These are phyloP conservation scores for Discostella stelligeroides DNA, from an alignment of 108 stramenopile species.

Conservation along the genomic window DNA sequence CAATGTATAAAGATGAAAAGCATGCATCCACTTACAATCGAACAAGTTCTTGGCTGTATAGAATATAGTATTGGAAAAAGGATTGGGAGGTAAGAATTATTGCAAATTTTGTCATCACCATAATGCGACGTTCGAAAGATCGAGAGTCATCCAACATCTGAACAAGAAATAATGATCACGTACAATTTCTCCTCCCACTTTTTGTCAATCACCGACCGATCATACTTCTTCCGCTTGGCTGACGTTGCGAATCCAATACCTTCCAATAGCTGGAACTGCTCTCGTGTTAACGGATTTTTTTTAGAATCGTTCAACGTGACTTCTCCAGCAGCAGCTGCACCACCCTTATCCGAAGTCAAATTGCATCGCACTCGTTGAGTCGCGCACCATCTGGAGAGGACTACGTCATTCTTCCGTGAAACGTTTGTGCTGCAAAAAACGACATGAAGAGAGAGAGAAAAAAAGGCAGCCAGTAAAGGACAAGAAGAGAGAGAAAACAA, in stretches of 20 bases:
- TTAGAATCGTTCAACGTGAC: not conserved
- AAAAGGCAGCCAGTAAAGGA: not conserved
- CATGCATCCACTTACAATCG: constrained; percentile 4
- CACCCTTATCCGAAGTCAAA: no score
- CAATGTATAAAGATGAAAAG: not conserved
- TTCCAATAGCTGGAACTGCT: constrained; percentile 14
- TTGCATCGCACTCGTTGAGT: constrained; percentile 12
- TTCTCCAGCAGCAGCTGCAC: not conserved
- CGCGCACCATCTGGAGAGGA: constrained; percentile 18
- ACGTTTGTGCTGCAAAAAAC: constrained; percentile 2
- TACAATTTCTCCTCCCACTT: constrained; percentile 26
- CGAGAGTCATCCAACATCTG: not conserved
- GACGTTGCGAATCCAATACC: constrained; percentile 6
- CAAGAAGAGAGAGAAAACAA: not conserved
- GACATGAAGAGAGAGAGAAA: not conserved
- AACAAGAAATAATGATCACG: not conserved
- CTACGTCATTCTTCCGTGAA: constrained; percentile 6
- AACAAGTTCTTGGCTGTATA: constrained; percentile 11
- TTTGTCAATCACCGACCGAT: constrained; percentile 15
- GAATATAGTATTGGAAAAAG: not conserved
- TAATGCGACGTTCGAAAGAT: not conserved
- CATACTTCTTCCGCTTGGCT: constrained; percentile 11
- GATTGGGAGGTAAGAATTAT: not conserved
- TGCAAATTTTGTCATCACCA: not conserved
- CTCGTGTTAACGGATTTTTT: constrained; percentile 2